These are phyloP conservation scores for Nakaseomyces delphensis DNA, from an alignment of 1,139 yeast genomes.

Conservation along the genomic window DNA sequence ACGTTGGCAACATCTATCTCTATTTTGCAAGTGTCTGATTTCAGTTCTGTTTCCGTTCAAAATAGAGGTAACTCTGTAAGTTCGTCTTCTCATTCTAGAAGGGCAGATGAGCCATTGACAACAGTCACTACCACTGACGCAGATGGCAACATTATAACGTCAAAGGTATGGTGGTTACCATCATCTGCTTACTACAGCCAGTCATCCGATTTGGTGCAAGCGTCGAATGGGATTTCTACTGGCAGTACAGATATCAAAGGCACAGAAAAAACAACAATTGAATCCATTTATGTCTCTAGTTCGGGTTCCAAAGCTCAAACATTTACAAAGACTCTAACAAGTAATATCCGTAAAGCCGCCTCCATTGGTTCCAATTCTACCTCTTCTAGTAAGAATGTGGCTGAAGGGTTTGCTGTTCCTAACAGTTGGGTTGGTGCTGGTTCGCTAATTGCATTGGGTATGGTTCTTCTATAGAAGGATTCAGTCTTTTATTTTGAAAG, in stretches of 20 bases:
- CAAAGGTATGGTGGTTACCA: conserved; percentile 32
- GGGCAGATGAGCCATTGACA: conserved; percentile 27
- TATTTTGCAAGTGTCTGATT: conserved; percentile 3
- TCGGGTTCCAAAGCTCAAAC: conserved; percentile 9
- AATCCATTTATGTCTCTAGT: conserved; percentile 3
- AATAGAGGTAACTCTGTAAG: conserved; percentile 6
- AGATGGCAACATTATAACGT: conserved; percentile 20
- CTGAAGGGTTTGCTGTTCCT: conserved; percentile 10
- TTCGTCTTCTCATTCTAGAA: conserved; percentile 22
- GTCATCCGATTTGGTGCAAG: background rate
- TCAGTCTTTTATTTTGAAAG: background rate
- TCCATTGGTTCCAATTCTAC: conserved; percentile 11
- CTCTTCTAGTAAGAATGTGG: conserved; percentile 5
- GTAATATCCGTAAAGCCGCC: conserved; percentile 9
- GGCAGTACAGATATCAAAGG: background rate
- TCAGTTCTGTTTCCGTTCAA: conserved; percentile 1
- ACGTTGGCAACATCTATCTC: background rate
- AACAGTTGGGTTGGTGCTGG: conserved; percentile 8
- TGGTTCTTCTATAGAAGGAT: conserved; percentile 11
- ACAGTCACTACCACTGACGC: conserved; percentile 29
- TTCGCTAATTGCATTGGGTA: conserved; percentile 10
- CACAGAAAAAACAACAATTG: conserved; percentile 2
- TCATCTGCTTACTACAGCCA: conserved; percentile 10
- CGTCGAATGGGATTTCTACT: conserved; percentile 12
- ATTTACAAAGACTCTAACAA: conserved; percentile 10